phyloP scores from a whole-genome alignment of 352 stramenopile genomes.

The Phytophthora sojae region DNA sequence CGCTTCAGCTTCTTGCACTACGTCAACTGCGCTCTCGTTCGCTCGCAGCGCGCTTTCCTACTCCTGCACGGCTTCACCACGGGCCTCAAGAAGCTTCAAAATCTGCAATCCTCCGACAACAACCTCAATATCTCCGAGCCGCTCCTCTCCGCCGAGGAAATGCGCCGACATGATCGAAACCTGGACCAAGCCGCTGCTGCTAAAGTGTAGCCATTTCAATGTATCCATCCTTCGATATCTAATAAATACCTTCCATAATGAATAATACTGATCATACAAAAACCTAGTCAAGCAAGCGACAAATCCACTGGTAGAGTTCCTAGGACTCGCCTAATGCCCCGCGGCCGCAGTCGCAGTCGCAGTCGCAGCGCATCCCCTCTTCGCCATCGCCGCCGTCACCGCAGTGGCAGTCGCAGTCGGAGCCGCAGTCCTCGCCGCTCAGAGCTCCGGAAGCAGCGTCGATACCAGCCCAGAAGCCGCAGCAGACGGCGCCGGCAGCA shows the following conservation, averaged over 20 bases:
- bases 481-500: background rate
- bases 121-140: constrained; percentile 38
- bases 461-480: constrained; percentile 6
- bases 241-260: too few species aligned
- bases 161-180: constrained; percentile 57
- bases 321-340: constrained; percentile 16
- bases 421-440: constrained; percentile 12
- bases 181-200: constrained; percentile 13
- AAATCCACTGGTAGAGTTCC: constrained; percentile 1
- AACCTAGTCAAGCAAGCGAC: too few species aligned
- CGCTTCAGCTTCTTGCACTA: constrained; percentile 81
- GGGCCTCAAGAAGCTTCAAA: constrained; percentile 57
- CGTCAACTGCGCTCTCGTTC: constrained; percentile 62
- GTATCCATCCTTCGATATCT: background rate
- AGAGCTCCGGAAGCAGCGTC: constrained; percentile 5
- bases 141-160: constrained; percentile 50
- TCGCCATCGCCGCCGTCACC: constrained; percentile 11
- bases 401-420: constrained; percentile 9
- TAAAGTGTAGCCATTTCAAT: constrained; percentile 2
- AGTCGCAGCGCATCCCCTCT: constrained; percentile 28
- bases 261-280: too few species aligned
- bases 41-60: constrained; percentile 51
- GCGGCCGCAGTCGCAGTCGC: background rate
- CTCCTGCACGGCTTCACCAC: constrained; percentile 50
- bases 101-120: constrained; percentile 27